Conservation (phyloP, 2,329 filamentous ascomycete genomes). For the Aspergillus fijiensis region DNA sequence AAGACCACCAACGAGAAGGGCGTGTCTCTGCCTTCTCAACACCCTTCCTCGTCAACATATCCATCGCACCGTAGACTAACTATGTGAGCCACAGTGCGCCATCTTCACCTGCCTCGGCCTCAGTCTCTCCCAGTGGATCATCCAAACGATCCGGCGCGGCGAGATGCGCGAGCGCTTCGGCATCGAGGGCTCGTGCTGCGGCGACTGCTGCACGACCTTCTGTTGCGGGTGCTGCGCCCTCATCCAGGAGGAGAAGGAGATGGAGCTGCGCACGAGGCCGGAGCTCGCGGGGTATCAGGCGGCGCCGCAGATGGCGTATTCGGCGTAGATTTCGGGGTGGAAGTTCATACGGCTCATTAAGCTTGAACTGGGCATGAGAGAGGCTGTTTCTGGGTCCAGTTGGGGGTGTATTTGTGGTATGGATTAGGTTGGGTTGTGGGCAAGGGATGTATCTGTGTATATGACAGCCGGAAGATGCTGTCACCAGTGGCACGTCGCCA, state of each 20-base stretch:
- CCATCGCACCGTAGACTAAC: too few relatives aligned
- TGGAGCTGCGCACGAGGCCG: slow-evolving; percentile 17
- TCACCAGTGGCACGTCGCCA: neutral
- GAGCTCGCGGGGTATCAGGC: slow-evolving; percentile 14
- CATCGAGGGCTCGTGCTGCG: slow-evolving; percentile 18
- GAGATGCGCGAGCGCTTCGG: slow-evolving; percentile 19
- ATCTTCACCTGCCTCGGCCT: slow-evolving; percentile 16
- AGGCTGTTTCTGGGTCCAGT: too few relatives aligned
- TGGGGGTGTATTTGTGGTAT: too few relatives aligned
- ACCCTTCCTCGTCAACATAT: too few relatives aligned
- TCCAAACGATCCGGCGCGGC: slow-evolving; percentile 19
- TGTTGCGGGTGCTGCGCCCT: slow-evolving; percentile 23
- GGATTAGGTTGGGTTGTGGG: too few relatives aligned
- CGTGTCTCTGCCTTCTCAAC: neutral
- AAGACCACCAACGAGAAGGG: neutral
- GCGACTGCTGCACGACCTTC: slow-evolving; percentile 19
- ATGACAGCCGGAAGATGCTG: neutral
- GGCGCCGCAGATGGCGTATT: slow-evolving; percentile 9
- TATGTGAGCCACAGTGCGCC: neutral
- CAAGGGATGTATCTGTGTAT: too few relatives aligned
- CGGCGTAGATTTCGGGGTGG: neutral
- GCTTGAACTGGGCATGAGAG: too few relatives aligned
- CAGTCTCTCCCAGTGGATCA: slow-evolving; percentile 19
- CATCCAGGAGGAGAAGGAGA: slow-evolving; percentile 24
- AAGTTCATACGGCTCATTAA: neutral